Base-by-base conservation (phyloP, 352 stramenopile species). In the Globisporangium carolinianum region DNA sequence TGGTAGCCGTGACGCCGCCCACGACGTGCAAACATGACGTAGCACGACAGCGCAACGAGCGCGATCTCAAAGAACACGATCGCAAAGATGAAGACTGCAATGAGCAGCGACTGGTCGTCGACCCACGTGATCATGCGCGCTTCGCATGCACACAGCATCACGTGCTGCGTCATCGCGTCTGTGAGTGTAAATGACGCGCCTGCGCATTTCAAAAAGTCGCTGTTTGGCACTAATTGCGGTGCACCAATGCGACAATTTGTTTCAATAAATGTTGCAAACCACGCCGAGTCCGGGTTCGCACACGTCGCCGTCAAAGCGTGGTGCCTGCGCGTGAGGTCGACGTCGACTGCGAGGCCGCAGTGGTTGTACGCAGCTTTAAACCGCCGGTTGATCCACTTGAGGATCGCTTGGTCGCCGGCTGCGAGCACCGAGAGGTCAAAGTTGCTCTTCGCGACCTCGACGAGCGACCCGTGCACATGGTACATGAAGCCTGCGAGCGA, bases 71-170 rank as follows among this genome's bases (percentile, higher is more conserved):
- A 81, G 57, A 81, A 73, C 52, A 86, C 83, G 53, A 93, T 87
- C 47, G 79, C 80, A 58, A 84, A 85, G 36, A 93, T 79, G 57
- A 91, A 87, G 12, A 90, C 80, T 0, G 79, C 75, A 45, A 92
- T 82, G 37, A 90, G 67, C 51, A 87, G 56, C 17, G 78, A 89
- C 63, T 93, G 80, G 65, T 91, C 75, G 65, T 93, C 83, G 17
- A 89, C 76, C 80, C 80, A 93, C 43, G 63, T 73, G 61, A 93
- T 79, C 69, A 93, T 83, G 39, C 77, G 76, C 61, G 77, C 78
- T 66, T 93, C 83, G 57, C 83, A 93, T 5, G 83, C 79, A 54
- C 83, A 93, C 41, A 93, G 72, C 79, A 93, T 86, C 51, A 79
- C 76, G 63, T 93, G 79, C 67, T 93, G 69, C 32, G 79, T 83